A percentile compares a stretch with the other conserved stretches of the same genome.
These are phyloP conservation scores for Zygosaccharomyces pseudorouxii DNA, from an alignment of 805 yeast genomes.

Conservation along the genomic window DNA sequence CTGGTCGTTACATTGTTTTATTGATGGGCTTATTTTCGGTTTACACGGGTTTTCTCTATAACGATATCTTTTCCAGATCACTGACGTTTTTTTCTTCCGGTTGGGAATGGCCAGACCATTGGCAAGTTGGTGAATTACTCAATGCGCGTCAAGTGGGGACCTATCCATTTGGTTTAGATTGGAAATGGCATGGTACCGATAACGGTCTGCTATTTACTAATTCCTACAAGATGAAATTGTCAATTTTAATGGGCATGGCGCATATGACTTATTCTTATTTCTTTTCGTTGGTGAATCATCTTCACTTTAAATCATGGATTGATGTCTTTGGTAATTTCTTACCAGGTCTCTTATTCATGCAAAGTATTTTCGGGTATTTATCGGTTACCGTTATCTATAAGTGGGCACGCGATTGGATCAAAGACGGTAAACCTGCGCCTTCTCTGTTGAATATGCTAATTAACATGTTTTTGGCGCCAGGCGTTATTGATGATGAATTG, in stretches of 20 bases:
- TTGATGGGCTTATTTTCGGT: conserved; percentile 70
- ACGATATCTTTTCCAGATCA: conserved; percentile 66
- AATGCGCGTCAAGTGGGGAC: conserved; percentile 47
- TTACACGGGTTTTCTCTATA: conserved; percentile 69
- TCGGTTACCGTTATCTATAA: conserved; percentile 64
- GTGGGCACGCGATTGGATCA: conserved; percentile 71
- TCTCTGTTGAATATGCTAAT: conserved; percentile 70
- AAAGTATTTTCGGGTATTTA: conserved; percentile 68
- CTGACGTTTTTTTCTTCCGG: conserved; percentile 65
- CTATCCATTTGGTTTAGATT: conserved; percentile 62
- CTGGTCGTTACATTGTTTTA: conserved; percentile 63
- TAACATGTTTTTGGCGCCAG: conserved; percentile 72
- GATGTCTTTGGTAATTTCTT: conserved; percentile 70
- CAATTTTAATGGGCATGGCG: conserved; percentile 67
- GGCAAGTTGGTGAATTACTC: conserved; percentile 47
- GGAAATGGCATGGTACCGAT: conserved; percentile 79
- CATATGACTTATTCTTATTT: conserved; percentile 71
- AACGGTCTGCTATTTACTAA: conserved; percentile 64
- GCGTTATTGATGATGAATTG: conserved; percentile 58
- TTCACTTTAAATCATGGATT: conserved; percentile 52
- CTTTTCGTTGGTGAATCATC: conserved; percentile 61
- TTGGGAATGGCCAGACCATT: conserved; percentile 59
- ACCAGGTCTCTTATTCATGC: conserved; percentile 73
- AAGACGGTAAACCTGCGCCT: conserved; percentile 59
- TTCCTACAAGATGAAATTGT: conserved; percentile 73